phyloP scores from a whole-genome alignment of 2,329 filamentous ascomycete species.

The Clonostachys sp. region DNA sequence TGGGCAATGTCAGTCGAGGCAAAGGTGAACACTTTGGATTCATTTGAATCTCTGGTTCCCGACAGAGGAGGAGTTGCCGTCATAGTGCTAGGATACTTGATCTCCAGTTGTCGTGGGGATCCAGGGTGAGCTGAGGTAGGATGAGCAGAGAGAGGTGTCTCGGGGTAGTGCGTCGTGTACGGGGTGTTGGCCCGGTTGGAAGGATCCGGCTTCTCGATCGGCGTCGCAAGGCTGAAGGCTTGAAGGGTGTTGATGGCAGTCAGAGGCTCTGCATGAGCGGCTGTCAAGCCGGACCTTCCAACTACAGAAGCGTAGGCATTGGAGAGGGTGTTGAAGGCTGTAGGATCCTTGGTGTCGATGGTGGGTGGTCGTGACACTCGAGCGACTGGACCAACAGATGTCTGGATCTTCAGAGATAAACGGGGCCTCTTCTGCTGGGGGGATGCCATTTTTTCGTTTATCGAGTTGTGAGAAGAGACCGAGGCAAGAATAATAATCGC shows the following conservation, averaged over 20 bases:
- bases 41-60: constrained; percentile 39
- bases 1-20: constrained; percentile 20
- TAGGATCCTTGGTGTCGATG: constrained; percentile 53
- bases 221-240: constrained; percentile 20
- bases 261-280: constrained; percentile 32
- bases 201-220: constrained; percentile 19
- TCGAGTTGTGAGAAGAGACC: no score
- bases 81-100: constrained; percentile 50
- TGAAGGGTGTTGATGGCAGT: constrained; percentile 41
- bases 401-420: constrained; percentile 51
- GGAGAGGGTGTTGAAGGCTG: constrained; percentile 61
- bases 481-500: no score
- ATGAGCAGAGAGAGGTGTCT: constrained; percentile 47
- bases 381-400: constrained; percentile 27
- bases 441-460: constrained; percentile 23
- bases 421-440: constrained; percentile 42
- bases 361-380: constrained; percentile 23
- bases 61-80: constrained; percentile 56
- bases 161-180: constrained; percentile 34
- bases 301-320: constrained; percentile 62
- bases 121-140: constrained; percentile 38
- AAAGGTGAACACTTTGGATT: constrained; percentile 40
- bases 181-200: constrained; percentile 34
- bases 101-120: constrained; percentile 19
- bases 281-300: constrained; percentile 48